Evolutionary conservation across 345 rosid genomes (phyloP), one percentile per base, ranked within the genome.

Genomic region (Corchorus capsularis): DNA sequence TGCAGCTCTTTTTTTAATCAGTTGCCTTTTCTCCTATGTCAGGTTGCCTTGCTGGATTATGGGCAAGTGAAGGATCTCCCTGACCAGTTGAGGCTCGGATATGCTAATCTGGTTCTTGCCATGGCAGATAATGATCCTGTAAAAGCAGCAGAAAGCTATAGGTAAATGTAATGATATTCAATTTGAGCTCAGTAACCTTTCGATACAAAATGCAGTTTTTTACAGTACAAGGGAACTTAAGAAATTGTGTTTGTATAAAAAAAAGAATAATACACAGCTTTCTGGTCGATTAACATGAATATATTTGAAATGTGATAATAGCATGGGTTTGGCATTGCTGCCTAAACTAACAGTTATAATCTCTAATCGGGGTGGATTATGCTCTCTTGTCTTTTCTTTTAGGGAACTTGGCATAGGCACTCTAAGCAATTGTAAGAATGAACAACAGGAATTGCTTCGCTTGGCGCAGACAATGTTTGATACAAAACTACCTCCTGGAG

Each of bases 21-120:
- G 19, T 22, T 60, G 10, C 60, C 15, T 70, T 78, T 83, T 86
- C 32, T 68, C 47, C 16, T 63, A 86, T 74, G 54, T 64, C 80
- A 95, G 99, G 99, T 95, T 80, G 98, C 93, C 32, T 79, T 95
- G 86, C 81, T 96, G 69, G 98, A 96, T 84, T 96, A 92, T 76
- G 98, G 98, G 67, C 99, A 93, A 88, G 99, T 91, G 81, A 96
- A 96, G 88, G 98, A 96, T 86, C 97, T 96, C 43, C 93, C 97
- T 60, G 85, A 93, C 53, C 79, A 85, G 43, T 79, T 93, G 83
- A 87, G 95, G 87, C 92, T 92, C 82, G 96, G 94, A 57, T 92
- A 89, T 84, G 99, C 98, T 35, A 89, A 86, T 82, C 84, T 96
- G 86, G 85, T 93, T 74, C 85, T 96, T 82, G 98, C 97, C 63